Percentiles rank a stretch among this genome's conserved stretches.
phyloP scores from a whole-genome alignment of 108 stramenopile species.

The Seminavis robusta region DNA sequence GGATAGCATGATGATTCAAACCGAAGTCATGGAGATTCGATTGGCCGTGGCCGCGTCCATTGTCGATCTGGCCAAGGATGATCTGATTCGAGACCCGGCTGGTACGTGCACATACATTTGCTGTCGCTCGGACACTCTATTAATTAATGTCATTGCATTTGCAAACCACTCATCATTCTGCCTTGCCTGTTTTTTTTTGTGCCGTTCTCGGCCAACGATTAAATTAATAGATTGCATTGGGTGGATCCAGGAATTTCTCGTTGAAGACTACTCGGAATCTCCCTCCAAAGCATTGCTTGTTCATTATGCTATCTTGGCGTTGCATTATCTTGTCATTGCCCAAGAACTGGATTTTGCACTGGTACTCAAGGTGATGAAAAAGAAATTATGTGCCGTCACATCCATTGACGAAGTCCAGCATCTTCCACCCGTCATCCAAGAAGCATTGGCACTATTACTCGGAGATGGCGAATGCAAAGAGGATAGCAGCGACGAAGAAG shows the following conservation, averaged over 20 bases:
- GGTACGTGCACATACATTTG: no score
- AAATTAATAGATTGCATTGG: conserved; percentile 49
- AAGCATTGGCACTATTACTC: conserved; percentile 52
- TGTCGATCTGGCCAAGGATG: conserved; percentile 59
- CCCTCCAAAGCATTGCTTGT: conserved; percentile 17
- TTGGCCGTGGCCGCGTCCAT: conserved; percentile 65
- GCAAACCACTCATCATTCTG: no score
- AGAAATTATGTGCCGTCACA: conserved; percentile 45
- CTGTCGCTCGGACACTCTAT: no score
- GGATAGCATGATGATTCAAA: background rate
- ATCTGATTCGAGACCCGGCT: conserved; percentile 61
- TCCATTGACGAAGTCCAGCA: conserved; percentile 28
- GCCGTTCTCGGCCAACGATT: no score
- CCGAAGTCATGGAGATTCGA: conserved; percentile 28
- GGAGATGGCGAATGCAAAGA: conserved; percentile 57
- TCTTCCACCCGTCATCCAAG: conserved; percentile 39
- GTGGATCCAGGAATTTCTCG: conserved; percentile 31
- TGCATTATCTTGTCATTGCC: conserved; percentile 55
- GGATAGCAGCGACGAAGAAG: conserved; percentile 26
- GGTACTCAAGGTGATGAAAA: conserved; percentile 65
- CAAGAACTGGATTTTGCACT: conserved; percentile 72
- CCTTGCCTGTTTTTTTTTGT: no score
- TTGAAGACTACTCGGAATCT: conserved; percentile 33
- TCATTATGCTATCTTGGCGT: conserved; percentile 41
- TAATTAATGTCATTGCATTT: conserved; percentile 51